phyloP scores from a whole-genome alignment of 306 rosid genomes.

The Rubus parviflorus region DNA sequence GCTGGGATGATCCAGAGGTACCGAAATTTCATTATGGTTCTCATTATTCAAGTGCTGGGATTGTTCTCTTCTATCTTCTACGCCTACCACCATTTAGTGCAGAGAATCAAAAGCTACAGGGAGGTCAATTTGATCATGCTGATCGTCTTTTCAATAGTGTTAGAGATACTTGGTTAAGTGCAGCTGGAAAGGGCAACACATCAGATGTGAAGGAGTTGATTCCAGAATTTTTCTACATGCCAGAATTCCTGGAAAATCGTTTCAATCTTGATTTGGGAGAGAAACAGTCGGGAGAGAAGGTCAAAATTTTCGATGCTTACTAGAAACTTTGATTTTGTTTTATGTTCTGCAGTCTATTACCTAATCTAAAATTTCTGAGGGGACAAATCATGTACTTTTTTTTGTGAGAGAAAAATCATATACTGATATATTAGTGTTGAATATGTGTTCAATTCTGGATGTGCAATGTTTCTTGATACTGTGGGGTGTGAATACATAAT shows the following conservation, averaged over 20 bases:
- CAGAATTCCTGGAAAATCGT: conserved; percentile 83
- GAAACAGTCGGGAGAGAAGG: conserved; percentile 99
- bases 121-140: conserved; percentile 99
- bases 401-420: too few relatives aligned
- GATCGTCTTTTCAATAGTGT: conserved; percentile 98
- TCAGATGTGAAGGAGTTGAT: conserved; percentile 98
- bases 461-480: neutral
- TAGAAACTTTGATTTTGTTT: conserved; percentile 7
- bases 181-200: conserved; percentile 98
- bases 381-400: neutral
- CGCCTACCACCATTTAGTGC: conserved; percentile 94
- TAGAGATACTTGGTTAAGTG: conserved; percentile 96
- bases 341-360: neutral
- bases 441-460: neutral
- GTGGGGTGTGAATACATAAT: neutral
- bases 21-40: conserved; percentile 99
- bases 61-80: conserved; percentile 93
- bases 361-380: neutral
- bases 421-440: neutral
- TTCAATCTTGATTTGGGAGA: conserved; percentile 98
- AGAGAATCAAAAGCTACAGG: conserved; percentile 98
- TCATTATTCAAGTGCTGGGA: conserved; percentile 99
- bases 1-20: conserved; percentile 99
- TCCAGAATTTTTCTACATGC: conserved; percentile 98
- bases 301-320: conserved; percentile 26